Percentiles rank a stretch among this genome's conserved stretches.
phyloP scores from a whole-genome alignment of 768 basidiomycete species.

The Asterophora parasitica region DNA sequence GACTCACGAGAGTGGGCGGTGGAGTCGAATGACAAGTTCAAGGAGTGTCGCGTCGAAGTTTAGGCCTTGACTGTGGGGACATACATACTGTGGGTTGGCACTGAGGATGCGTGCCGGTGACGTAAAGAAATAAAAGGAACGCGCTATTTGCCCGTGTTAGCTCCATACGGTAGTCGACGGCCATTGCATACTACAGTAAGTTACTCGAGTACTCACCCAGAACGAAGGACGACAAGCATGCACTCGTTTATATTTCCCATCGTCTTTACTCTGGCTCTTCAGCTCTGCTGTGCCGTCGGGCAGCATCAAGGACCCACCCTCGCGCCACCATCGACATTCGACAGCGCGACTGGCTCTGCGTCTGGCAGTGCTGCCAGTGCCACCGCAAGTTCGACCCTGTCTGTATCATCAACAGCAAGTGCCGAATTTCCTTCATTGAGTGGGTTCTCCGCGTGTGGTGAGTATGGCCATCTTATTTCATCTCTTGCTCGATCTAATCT shows the following conservation, averaged over 20 bases:
- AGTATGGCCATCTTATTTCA: conserved; percentile 6
- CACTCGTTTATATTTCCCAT: background rate
- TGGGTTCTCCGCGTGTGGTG: conserved; percentile 35
- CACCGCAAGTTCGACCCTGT: conserved; percentile 14
- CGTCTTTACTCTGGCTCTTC: background rate
- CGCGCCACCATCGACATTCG: conserved; percentile 16
- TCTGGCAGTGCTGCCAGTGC: conserved; percentile 10
- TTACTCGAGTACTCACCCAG: background rate
- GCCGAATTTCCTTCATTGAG: conserved; percentile 35
- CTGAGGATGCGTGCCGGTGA: no score
- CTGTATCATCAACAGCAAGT: conserved; percentile 26
- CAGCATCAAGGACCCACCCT: conserved; percentile 8
- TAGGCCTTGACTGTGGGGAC: no score
- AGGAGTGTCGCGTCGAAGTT: no score
- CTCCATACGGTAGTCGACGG: no score
- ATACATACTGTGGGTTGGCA: no score
- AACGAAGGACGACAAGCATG: background rate
- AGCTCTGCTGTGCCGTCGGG: conserved; percentile 1
- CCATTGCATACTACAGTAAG: no score
- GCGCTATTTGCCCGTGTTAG: conserved; percentile 8
- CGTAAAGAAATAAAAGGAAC: conserved; percentile 17
- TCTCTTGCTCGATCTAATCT: background rate
- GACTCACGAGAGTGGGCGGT: no score
- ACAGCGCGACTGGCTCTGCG: conserved; percentile 5
- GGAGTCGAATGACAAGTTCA: no score